Base-by-base conservation (phyloP, 768 basidiomycete genomes). In the Hericium rajendrae region DNA sequence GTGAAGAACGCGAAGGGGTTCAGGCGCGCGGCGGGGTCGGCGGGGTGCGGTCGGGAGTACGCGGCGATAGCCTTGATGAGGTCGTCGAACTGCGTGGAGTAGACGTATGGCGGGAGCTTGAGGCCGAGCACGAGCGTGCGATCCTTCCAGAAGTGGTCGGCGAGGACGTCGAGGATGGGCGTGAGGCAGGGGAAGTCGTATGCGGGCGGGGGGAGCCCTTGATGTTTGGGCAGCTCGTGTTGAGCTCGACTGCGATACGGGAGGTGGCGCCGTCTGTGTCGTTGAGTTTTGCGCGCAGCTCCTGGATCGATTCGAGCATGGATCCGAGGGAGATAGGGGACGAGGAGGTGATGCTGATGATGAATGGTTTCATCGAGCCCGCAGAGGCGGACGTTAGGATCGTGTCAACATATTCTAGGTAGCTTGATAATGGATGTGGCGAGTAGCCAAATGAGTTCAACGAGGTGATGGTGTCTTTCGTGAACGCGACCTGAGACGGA, bases 361-460 rank as follows among this genome's bases (percentile, higher is more conserved):
- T 85, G 64, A 94, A 76, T 1, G 86, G 90, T 61, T 85, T 85
- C 59, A 16, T 59, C 54, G 58, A 40, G 60, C 60, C 40, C 67
- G 70, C 11, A 71, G 70, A 13, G 60, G 53, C 57, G 32, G 24
- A 65, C 59, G 80, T 68, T 57, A 87, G 77, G 46, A 82, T 64
- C 39, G 74, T 67, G 16, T 70, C 67, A 49, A 90, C 72, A 85
- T 86, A 89, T 52, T 66, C 69, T 48, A 91, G 67, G 71, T 92
- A 94, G 22, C 66, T 62, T n/a, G 73, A 64, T 46, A 94, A 77
- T 5, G 86, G 81, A 64, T 85, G 77, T 0, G 90, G 91, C 8
- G 89, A 92, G 71, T 93, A 94, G 22, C 91, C 91, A 69, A 89
- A 94, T 0, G 86, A 87, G 68, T 94, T 94, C 59, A 91, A 66